These are phyloP conservation scores for Sphaerosporella brunnea DNA, from an alignment of 495 filamentous ascomycete species.

Conservation along the genomic window DNA sequence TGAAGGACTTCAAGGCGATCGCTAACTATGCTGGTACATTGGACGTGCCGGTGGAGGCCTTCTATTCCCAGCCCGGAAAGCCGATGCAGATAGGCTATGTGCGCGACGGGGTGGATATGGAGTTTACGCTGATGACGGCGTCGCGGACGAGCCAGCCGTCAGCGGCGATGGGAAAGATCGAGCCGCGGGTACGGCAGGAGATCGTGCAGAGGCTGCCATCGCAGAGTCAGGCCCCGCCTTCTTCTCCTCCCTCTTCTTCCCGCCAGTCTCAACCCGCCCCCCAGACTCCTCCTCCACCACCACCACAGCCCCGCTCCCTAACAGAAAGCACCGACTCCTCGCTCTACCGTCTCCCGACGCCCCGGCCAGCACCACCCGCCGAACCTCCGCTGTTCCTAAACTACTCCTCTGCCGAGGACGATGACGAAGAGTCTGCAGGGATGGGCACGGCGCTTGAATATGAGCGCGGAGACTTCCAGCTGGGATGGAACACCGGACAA, in stretches of 20 bases:
- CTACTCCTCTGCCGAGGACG: neutral
- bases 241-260: no score
- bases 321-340: neutral
- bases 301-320: neutral
- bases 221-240: neutral
- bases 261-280: no score
- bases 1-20: slow-evolving; percentile 90
- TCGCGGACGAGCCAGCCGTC: slow-evolving; percentile 36
- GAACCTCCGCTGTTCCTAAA: slow-evolving; percentile 1
- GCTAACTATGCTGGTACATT: slow-evolving; percentile 67
- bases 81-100: slow-evolving; percentile 72
- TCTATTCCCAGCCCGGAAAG: slow-evolving; percentile 59
- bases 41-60: slow-evolving; percentile 50
- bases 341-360: neutral
- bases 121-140: slow-evolving; percentile 88
- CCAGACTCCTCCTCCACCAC: no score
- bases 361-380: neutral
- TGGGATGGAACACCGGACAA: slow-evolving; percentile 1
- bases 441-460: neutral
- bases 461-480: neutral
- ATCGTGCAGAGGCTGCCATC: neutral
- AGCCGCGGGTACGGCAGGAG: neutral
- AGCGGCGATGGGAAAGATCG: slow-evolving; percentile 5
- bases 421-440: neutral
- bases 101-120: slow-evolving; percentile 53